Base-by-base conservation (phyloP, 345 rosid species). In the Microthlaspi erraticum region DNA sequence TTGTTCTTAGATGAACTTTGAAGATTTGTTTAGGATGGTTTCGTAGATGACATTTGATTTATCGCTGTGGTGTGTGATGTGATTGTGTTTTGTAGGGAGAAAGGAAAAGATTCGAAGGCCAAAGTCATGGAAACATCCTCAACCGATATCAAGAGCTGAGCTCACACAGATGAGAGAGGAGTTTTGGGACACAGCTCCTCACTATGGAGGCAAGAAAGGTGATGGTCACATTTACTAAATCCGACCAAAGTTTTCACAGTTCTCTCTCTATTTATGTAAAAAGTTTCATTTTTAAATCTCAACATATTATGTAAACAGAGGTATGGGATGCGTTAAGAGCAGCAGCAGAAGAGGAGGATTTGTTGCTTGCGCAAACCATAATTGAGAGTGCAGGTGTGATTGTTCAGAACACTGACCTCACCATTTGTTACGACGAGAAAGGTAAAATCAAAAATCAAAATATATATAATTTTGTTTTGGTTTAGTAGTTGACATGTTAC, bases 151-250 rank as follows among this genome's bases (percentile, higher is more conserved):
- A 23, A 88, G 76, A 83, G 75, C 90, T 52, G 87, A 88, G 70
- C 91, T 92, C 26, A 51, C 81, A 64, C 90, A 88, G 81, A 69
- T 90, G 87, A 84, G 98, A 13, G 98, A 92, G 60, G 98, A 92
- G 53, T 92, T 90, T 69, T 90, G 96, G 96, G 98, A 92, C 78
- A 92, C 98, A 19, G 91, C 98, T 74, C 98, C 98, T 73, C 98
- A 90, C 65, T 92, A 88, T 75, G 98, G 98, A 71, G 95, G 97
- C 61, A 81, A 76, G 67, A 77, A 71, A 77, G 76, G 72, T 74
- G 49, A 60, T 14, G 12, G 20, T 57, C 31, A 64, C 62, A 58
- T 32, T 17, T 8, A 38, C 7, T 3, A 33, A 11, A 37, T 32
- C 29, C 29, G 29, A 26, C 3, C 29, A 26, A 26, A 26, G 29